Conservation (phyloP, 768 basidiomycete species). For the Russula virescens region DNA sequence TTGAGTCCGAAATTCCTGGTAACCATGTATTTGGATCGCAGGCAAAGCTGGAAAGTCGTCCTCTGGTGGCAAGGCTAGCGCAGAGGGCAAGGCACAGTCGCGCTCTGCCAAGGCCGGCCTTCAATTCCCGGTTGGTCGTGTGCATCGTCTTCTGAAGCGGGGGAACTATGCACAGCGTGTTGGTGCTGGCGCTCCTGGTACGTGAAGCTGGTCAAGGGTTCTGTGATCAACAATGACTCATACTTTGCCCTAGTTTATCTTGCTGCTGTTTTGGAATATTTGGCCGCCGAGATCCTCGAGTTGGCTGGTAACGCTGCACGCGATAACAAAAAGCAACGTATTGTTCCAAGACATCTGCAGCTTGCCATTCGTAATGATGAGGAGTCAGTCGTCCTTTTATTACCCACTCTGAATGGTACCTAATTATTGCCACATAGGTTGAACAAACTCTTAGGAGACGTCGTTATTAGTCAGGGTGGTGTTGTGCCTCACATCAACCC, state of each 20-base stretch:
- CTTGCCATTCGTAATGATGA: constrained; percentile 88
- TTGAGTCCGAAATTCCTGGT: background rate
- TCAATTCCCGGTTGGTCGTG: constrained; percentile 88
- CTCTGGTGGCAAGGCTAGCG: constrained; percentile 36
- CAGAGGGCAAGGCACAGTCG: constrained; percentile 51
- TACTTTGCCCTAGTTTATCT: constrained; percentile 57
- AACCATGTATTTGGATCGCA: background rate
- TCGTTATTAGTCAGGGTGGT: constrained; percentile 89
- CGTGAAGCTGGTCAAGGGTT: constrained; percentile 23
- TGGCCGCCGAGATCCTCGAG: constrained; percentile 90
- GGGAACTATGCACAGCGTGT: constrained; percentile 84
- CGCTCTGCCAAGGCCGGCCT: constrained; percentile 73
- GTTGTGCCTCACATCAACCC: constrained; percentile 58
- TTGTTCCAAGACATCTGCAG: constrained; percentile 90
- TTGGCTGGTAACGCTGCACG: constrained; percentile 85
- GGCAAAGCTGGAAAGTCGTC: constrained; percentile 42
- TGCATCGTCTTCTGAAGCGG: constrained; percentile 81
- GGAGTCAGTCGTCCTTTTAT: background rate
- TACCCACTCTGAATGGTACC: constrained; percentile 28
- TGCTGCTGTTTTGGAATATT: constrained; percentile 86
- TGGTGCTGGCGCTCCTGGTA: constrained; percentile 81
- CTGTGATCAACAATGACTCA: background rate
- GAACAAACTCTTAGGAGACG: constrained; percentile 76
- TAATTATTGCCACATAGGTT: constrained; percentile 46
- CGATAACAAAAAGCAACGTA: constrained; percentile 92